Base-by-base conservation (phyloP, 352 stramenopile genomes). In the Pythium myriotylum region DNA sequence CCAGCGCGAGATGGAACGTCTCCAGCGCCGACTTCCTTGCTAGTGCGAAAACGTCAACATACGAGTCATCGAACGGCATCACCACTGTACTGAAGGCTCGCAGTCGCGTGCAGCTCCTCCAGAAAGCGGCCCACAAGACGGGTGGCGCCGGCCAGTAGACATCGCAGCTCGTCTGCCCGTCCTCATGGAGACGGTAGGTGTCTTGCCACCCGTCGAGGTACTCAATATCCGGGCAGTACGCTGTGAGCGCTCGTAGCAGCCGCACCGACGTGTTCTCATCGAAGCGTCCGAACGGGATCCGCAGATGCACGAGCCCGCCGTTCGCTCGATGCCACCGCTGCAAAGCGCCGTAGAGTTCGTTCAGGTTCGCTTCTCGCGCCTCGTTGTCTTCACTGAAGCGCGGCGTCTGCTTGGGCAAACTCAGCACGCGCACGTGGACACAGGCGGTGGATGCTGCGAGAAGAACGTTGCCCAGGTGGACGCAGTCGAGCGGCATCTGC, bases 181-280 rank as follows among this genome's bases (percentile, higher is more conserved):
- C 20, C 23, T 26, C 43, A 32, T 61, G 23, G 13, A 53, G 42
- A 7, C 35, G 29, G 43, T 61, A 61, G 5, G 42, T 61, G 32
- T 61, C 54, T 54, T 61, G 54, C 54, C 54, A 61, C 4, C 54
- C 54, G 32, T 61, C 54, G 20, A 61, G 32, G 43, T 40, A 61
- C 54, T 61, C 26, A n/a, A 61, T 61, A 5, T 37, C 43, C 3
- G 54, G 54, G 22, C 54, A 61, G 43, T 61, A 61, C 20, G 54
- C 54, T 20, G 45, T 33, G 10, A 61, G 29, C 13, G 54, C 32
- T 2, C 54, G 42, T 10, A 61, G 54, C 20, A 61, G 32, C 6
- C 54, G 54, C 20, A 61, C 47, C 12, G 54, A 43, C 12, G 54
- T 61, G 43, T 61, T 61, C 43, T 61, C 54, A 4, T 61, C 54